A percentile compares a stretch with the other conserved stretches of the same genome.
Evolutionary conservation across 2,329 filamentous ascomycete species (phyloP).

Genomic region (Dothideomycetes sp.): DNA sequence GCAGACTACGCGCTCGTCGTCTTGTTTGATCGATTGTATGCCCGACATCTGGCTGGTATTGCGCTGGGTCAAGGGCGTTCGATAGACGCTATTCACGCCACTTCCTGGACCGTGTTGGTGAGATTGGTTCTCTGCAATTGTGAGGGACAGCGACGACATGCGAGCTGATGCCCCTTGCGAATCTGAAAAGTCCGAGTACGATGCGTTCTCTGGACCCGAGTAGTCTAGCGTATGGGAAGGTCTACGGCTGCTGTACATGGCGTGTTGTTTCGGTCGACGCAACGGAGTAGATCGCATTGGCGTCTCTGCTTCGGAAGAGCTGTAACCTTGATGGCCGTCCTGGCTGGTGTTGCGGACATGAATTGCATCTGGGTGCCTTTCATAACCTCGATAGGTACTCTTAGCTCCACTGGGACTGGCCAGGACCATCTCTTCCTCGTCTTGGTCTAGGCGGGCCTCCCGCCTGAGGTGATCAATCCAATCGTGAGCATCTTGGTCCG

Average conservation of each 20-base stretch:
- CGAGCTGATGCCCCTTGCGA: conserved; percentile 22
- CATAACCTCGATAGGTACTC: conserved; percentile 37
- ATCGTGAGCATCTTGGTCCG: conserved; percentile 64
- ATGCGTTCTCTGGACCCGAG: conserved; percentile 59
- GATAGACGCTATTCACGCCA: conserved; percentile 27
- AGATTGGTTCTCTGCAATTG: conserved; percentile 17
- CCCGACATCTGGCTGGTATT: conserved; percentile 57
- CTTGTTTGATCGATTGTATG: conserved; percentile 42
- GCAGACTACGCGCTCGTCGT: conserved; percentile 84
- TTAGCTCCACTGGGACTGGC: conserved; percentile 54
- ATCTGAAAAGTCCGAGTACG: conserved; percentile 74
- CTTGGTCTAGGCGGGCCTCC: conserved; percentile 76
- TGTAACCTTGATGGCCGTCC: conserved; percentile 26
- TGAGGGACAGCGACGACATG: conserved; percentile 26
- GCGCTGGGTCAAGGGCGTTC: conserved; percentile 28
- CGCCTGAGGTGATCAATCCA: conserved; percentile 78
- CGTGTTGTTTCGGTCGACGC: conserved; percentile 9
- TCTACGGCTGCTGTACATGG: conserved; percentile 34
- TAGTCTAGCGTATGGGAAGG: conserved; percentile 53
- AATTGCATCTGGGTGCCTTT: conserved; percentile 21
- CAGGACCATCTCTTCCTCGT: conserved; percentile 74
- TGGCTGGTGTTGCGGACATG: background rate
- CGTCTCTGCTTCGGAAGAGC: conserved; percentile 36
- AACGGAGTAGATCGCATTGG: conserved; percentile 14
- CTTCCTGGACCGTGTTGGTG: conserved; percentile 15